Conservation (phyloP, 257 asterid genomes). For the Misopates orontium region DNA sequence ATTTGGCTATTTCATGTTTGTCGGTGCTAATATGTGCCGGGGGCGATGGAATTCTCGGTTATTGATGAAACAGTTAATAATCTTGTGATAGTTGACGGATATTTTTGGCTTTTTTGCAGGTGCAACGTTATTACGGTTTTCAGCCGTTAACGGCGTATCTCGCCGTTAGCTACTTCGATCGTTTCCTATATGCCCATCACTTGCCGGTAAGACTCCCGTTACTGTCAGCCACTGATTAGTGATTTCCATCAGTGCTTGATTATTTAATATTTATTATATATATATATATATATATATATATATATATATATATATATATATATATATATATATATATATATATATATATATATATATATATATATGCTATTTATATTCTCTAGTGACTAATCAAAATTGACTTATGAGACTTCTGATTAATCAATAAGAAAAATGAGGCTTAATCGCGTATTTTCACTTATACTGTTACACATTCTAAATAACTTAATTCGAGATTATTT, state of each 20-base stretch:
- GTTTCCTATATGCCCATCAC: constrained; percentile 70
- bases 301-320: no score
- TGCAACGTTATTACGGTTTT: constrained; percentile 76
- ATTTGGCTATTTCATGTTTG: constrained; percentile 21
- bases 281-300: no score
- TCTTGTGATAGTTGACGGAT: constrained; percentile 28
- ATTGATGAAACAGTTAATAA: constrained; percentile 38
- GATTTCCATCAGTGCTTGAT: not conserved
- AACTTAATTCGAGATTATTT: no score
- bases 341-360: no score
- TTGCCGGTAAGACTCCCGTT: constrained; percentile 66
- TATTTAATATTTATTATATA: no score
- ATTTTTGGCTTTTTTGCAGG: constrained; percentile 47
- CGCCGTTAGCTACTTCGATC: constrained; percentile 83
- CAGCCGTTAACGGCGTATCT: constrained; percentile 92
- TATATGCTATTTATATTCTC: no score
- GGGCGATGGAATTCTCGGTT: constrained; percentile 22
- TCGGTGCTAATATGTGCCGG: constrained; percentile 22
- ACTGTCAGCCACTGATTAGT: constrained; percentile 28
- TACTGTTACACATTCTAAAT: no score
- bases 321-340: no score
- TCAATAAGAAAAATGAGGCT: no score
- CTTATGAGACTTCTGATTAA: no score
- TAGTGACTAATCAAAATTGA: no score
- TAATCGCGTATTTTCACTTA: no score